phyloP scores from a whole-genome alignment of 2,329 filamentous ascomycete genomes.

The Beauveria medogensis region DNA sequence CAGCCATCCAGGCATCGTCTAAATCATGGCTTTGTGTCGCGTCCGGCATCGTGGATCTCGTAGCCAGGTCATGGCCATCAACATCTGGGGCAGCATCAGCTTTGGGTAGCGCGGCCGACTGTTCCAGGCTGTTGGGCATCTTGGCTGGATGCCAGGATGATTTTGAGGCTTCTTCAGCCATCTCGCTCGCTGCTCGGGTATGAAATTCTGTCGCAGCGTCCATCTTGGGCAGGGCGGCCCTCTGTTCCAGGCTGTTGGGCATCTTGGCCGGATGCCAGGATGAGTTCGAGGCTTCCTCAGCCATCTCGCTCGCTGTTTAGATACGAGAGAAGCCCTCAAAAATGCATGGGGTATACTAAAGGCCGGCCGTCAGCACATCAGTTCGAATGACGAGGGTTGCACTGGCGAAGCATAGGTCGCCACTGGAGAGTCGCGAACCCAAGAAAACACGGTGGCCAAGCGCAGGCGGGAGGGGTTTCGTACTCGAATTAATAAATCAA shows the following conservation, averaged over 20 bases:
- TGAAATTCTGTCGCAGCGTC: background rate
- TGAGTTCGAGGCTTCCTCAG: constrained; percentile 26
- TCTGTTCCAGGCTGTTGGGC: constrained; percentile 22
- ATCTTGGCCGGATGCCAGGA: constrained; percentile 35
- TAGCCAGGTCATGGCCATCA: background rate
- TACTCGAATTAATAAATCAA: constrained; percentile 1
- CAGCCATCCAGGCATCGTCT: constrained; percentile 13
- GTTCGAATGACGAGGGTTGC: background rate
- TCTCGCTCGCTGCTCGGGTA: constrained; percentile 14
- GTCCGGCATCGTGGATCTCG: background rate
- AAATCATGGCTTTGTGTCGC: constrained; percentile 1
- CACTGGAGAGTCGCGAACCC: background rate
- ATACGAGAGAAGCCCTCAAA: constrained; percentile 7
- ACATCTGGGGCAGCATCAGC: background rate
- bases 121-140: constrained; percentile 26
- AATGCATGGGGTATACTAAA: constrained; percentile 11
- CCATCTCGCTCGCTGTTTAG: constrained; percentile 22
- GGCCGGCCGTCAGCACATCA: background rate
- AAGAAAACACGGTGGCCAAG: background rate
- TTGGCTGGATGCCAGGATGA: constrained; percentile 34
- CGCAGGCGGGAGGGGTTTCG: background rate
- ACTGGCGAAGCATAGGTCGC: background rate
- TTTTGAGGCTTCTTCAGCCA: constrained; percentile 29
- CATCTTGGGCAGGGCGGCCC: background rate
- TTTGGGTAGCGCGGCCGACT: background rate